These are phyloP conservation scores for Saturnispora zaruensis DNA, from an alignment of 805 yeast species.

Conservation along the genomic window DNA sequence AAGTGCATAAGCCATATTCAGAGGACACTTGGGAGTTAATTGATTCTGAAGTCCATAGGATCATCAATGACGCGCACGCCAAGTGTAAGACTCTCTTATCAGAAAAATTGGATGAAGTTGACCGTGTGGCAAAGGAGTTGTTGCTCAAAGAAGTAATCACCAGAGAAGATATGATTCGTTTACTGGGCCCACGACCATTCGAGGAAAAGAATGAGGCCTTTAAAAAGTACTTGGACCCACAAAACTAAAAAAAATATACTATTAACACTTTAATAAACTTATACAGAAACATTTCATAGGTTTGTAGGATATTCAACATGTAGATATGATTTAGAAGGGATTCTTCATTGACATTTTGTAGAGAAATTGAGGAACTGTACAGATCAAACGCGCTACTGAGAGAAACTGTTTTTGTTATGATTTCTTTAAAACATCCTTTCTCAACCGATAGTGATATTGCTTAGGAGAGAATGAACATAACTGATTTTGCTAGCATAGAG, in stretches of 20 bases:
- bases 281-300: not conserved
- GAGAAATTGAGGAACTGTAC: not conserved
- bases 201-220: conserved; percentile 87
- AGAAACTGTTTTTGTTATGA: not conserved
- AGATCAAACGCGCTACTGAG: not conserved
- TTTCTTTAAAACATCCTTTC: not conserved
- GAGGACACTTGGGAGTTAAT: conserved; percentile 76
- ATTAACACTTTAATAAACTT: not conserved
- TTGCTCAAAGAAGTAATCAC: conserved; percentile 83
- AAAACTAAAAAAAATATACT: not conserved
- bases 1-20: conserved; percentile 65
- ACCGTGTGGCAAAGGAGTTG: conserved; percentile 78
- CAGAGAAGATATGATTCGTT: conserved; percentile 84
- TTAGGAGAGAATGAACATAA: conserved; percentile 5
- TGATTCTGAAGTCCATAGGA: conserved; percentile 73
- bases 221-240: conserved; percentile 49
- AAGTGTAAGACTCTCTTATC: conserved; percentile 60
- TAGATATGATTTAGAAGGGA: not conserved
- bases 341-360: not conserved
- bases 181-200: conserved; percentile 88
- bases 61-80: conserved; percentile 67
- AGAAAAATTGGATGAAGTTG: conserved; percentile 69
- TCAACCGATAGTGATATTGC: not conserved
- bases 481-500: conserved; percentile 35
- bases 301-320: not conserved